Conservation (phyloP, 2,329 filamentous ascomycete species). For the Trichoderma sp. region DNA sequence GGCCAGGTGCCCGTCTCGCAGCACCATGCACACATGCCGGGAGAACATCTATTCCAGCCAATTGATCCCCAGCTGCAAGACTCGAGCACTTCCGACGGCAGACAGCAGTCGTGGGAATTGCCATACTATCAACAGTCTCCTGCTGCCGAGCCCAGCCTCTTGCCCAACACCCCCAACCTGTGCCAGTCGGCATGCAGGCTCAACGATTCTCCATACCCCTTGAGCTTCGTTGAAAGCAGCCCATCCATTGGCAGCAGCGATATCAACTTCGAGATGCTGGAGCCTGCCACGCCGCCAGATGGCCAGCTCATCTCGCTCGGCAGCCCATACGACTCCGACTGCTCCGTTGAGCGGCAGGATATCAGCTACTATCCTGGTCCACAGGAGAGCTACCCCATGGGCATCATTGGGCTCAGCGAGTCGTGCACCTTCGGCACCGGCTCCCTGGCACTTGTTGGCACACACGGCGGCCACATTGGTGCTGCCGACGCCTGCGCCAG, state of each 20-base stretch:
- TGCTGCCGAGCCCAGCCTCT: neutral
- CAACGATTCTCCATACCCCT: neutral
- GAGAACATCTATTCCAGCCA: neutral
- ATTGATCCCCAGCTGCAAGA: slow-evolving; percentile 4
- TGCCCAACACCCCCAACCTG: neutral
- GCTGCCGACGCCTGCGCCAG: neutral
- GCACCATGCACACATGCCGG: neutral
- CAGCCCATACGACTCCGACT: slow-evolving; percentile 3
- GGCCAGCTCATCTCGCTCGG: neutral
- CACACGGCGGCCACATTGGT: neutral
- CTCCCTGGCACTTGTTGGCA: neutral
- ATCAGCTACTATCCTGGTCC: neutral
- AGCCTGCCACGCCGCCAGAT: slow-evolving; percentile 15
- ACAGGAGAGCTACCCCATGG: neutral
- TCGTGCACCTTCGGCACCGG: neutral
- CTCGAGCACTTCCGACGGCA: neutral
- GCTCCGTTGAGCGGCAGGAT: neutral
- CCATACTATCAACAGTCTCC: neutral
- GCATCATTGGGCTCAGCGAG: neutral
- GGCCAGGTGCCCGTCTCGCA: neutral
- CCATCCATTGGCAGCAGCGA: slow-evolving; percentile 15
- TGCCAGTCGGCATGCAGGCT: neutral
- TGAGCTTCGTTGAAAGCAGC: neutral
- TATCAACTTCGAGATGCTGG: neutral
- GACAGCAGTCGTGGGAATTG: neutral